Evolutionary conservation across 2,329 filamentous ascomycete species (phyloP), one percentile per base, ranked within the genome.

Genomic region (Penicillium verrucosum): DNA sequence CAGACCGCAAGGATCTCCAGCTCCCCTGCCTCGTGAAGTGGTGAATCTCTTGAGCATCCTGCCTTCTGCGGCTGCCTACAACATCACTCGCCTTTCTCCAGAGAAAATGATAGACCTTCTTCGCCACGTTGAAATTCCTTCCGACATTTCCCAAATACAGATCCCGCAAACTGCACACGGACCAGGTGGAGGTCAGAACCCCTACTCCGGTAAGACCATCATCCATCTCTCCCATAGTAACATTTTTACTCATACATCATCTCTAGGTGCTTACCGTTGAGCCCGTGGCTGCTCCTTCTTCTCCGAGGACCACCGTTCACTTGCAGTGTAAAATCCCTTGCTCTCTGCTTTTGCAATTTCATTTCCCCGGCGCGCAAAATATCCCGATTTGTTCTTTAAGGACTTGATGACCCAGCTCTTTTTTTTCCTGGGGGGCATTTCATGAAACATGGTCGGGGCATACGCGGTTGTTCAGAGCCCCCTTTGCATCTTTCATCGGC

Each of bases 31-130:
- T 29, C 85, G 89, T 40, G 82, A 85, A 53, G 78, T 87, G 48
- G 80, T 81, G 36, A 80, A 82, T 63, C 73, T 86, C 30, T 78
- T 95, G 11, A 85, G 87, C 63, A 87, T 92, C 59, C 87, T 95
- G 12, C 92, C 92, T 0, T 80, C 85, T 0, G 83, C 89, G 1
- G 83, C 88, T 25, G 81, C 84, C 8, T 97, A 95, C 73, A 85
- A 86, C 51, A 83, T 85, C 21, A 83, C 85, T 38, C 82, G 85
- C 11, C 88, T 96, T 65, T 89, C 84, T 60, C 78, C 91, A 0
- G 79, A 85, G 34, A 86, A 83, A 57, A 80, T 97, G 76, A 87
- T 94, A 7, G 82, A 85, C 32, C 78, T 97, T 40, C 78, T 99
- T 23, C 83, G 86, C 32, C 82, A 85, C 52, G 85, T 88, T 7